phyloP scores from a whole-genome alignment of 345 rosid species.

The Gynandropsis gynandra region DNA sequence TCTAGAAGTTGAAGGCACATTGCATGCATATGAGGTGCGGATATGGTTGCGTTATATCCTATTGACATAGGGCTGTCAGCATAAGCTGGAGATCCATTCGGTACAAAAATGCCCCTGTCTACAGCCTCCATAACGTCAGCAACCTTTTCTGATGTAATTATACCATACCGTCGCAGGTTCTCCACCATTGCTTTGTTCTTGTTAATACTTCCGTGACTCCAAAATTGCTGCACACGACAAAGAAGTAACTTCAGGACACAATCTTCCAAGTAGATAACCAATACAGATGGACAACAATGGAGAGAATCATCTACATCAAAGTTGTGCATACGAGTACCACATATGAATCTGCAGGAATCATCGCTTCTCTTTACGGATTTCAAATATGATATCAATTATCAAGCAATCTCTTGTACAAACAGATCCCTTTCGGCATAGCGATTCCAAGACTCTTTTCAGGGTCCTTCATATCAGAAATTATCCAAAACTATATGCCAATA shows the following conservation, averaged over 20 bases:
- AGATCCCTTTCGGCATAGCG: too few relatives aligned
- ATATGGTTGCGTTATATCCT: constrained; percentile 91
- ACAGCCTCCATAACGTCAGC: constrained; percentile 81
- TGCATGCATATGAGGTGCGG: constrained; percentile 99
- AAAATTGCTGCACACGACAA: constrained; percentile 38
- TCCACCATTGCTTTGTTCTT: constrained; percentile 80
- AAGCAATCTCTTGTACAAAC: too few relatives aligned
- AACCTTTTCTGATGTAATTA: constrained; percentile 51
- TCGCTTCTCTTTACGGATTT: too few relatives aligned
- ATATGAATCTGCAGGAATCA: too few relatives aligned
- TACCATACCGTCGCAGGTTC: constrained; percentile 48
- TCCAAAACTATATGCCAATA: too few relatives aligned
- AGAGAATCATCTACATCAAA: not conserved
- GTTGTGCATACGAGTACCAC: too few relatives aligned
- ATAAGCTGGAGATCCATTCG: constrained; percentile 60
- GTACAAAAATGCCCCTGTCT: constrained; percentile 78
- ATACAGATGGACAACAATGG: not conserved
- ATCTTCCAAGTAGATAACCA: not conserved
- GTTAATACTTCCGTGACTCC: constrained; percentile 45
- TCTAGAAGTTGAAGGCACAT: constrained; percentile 82
- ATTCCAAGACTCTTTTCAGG: too few relatives aligned
- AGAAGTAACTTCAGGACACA: not conserved
- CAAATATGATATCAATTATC: too few relatives aligned
- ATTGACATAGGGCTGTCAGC: constrained; percentile 80
- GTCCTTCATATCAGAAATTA: too few relatives aligned